Evolutionary conservation across 2,329 filamentous ascomycete species (phyloP).

Genomic region (Aspergillus melleus): DNA sequence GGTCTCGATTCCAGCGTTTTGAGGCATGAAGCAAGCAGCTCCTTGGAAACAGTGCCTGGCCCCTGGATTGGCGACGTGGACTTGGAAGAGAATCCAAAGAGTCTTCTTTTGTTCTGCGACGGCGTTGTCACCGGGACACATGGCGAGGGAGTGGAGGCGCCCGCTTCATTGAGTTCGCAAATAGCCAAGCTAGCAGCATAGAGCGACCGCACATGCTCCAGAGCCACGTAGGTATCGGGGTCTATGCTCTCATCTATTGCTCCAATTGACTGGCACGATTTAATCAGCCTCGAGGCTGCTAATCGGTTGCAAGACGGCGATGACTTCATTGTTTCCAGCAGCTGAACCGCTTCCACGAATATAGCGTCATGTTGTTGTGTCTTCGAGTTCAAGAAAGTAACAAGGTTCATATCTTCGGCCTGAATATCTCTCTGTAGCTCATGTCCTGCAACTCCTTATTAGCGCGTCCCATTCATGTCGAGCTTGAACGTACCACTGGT

Average conservation of each 20-base stretch:
- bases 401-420: slow-evolving; percentile 24
- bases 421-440: slow-evolving; percentile 8
- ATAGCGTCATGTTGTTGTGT: slow-evolving; percentile 31
- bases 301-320: slow-evolving; percentile 54
- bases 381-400: slow-evolving; percentile 28
- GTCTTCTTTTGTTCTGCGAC: slow-evolving; percentile 30
- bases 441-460: not conserved
- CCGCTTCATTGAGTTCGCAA: slow-evolving; percentile 60
- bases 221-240: slow-evolving; percentile 26
- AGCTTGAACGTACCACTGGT: not conserved
- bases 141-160: slow-evolving; percentile 49
- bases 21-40: slow-evolving; percentile 52
- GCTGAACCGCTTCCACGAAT: slow-evolving; percentile 44
- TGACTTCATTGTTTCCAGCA: slow-evolving; percentile 47
- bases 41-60: slow-evolving; percentile 18
- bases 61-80: slow-evolving; percentile 18
- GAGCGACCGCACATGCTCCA: slow-evolving; percentile 53
- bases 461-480: not conserved
- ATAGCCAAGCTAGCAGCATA: slow-evolving; percentile 64
- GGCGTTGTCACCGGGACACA: slow-evolving; percentile 53
- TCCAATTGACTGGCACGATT: slow-evolving; percentile 54
- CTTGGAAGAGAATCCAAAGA: slow-evolving; percentile 23
- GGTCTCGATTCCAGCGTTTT: slow-evolving; percentile 54
- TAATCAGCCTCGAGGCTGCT: slow-evolving; percentile 53
- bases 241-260: slow-evolving; percentile 26